Evolutionary conservation across 352 stramenopile species (phyloP).

Genomic region (Globisporangium middletonii): DNA sequence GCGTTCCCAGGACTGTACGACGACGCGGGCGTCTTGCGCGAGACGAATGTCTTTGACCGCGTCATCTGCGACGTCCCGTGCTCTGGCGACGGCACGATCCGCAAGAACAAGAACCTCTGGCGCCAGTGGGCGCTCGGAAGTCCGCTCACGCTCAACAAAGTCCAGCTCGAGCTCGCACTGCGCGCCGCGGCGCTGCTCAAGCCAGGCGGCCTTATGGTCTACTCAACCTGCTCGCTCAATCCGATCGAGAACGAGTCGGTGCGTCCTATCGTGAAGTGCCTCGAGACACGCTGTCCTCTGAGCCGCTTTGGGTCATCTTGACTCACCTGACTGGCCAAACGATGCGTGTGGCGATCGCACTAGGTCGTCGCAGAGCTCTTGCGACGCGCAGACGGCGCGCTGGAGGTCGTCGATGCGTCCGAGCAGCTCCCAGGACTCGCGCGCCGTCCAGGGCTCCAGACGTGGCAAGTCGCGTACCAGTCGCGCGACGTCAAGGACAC

Average conservation of each 20-base stretch:
- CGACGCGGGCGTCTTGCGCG: conserved; percentile 17
- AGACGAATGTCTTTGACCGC: conserved; percentile 90
- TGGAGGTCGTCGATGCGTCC: conserved; percentile 86
- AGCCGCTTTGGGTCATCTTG: neutral
- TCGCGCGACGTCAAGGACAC: conserved; percentile 27
- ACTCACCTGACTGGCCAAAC: too few relatives aligned
- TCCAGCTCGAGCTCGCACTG: conserved; percentile 91
- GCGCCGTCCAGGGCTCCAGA: conserved; percentile 36
- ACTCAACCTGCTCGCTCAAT: conserved; percentile 97
- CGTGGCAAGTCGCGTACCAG: conserved; percentile 69
- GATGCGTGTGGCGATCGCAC: neutral
- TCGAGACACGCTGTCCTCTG: too few relatives aligned
- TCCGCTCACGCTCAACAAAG: conserved; percentile 86
- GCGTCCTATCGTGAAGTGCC: neutral
- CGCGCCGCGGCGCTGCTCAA: conserved; percentile 88
- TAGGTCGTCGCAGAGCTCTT: conserved; percentile 91
- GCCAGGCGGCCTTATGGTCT: conserved; percentile 90
- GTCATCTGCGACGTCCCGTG: conserved; percentile 98
- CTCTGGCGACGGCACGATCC: conserved; percentile 95
- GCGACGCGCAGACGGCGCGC: conserved; percentile 68
- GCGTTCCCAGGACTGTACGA: conserved; percentile 90
- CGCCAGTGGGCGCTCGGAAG: conserved; percentile 83
- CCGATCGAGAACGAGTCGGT: conserved; percentile 97
- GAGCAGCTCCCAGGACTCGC: conserved; percentile 41
- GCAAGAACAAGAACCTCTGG: conserved; percentile 95